Conservation (phyloP, 139 green algal species). For the Coelastrella sp. region DNA sequence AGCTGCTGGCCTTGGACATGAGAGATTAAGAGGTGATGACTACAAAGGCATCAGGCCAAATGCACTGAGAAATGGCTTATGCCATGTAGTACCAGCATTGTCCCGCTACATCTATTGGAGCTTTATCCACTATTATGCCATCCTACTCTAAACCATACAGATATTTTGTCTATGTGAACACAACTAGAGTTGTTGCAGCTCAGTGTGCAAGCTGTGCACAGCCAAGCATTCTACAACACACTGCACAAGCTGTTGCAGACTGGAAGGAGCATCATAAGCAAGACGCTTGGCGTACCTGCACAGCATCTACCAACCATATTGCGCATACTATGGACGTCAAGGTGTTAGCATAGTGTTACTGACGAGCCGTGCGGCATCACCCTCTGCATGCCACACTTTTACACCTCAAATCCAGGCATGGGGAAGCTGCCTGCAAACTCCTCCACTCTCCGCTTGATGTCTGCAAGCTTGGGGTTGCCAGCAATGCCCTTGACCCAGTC, state of each 20-base stretch:
- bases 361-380: too few relatives aligned
- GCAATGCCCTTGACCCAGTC: conserved; percentile 79
- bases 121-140: too few relatives aligned
- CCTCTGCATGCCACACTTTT: neutral
- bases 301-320: too few relatives aligned
- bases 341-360: too few relatives aligned
- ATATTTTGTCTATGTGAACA: too few relatives aligned
- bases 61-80: too few relatives aligned
- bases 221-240: neutral
- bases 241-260: neutral
- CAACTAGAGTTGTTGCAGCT: neutral
- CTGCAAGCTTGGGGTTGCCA: conserved; percentile 51
- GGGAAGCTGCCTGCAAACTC: conserved; percentile 60
- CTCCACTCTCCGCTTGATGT: conserved; percentile 63
- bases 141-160: too few relatives aligned
- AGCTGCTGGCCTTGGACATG: neutral
- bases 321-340: too few relatives aligned
- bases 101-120: too few relatives aligned
- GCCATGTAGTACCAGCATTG: too few relatives aligned
- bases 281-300: neutral
- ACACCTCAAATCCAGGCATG: conserved; percentile 66
- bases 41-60: too few relatives aligned
- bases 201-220: neutral
- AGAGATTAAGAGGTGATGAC: too few relatives aligned
- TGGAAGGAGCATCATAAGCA: neutral